These are phyloP conservation scores for Candida krabiensis DNA, from an alignment of 805 yeast species.

Conservation along the genomic window DNA sequence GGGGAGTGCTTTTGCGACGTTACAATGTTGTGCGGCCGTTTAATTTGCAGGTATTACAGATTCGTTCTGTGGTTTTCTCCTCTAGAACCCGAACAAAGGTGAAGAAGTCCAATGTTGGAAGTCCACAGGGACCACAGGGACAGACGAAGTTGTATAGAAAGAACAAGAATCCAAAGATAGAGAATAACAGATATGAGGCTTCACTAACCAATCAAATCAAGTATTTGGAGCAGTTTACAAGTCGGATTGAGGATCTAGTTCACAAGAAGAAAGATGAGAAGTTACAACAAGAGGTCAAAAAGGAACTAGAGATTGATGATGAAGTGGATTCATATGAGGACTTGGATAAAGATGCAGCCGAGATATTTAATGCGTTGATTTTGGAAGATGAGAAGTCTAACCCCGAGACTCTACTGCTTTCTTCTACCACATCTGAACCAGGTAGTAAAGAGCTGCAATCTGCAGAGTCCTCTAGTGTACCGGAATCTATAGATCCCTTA, in stretches of 20 bases:
- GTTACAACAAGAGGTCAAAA: slow-evolving; percentile 13
- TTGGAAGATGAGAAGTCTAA: slow-evolving; percentile 13
- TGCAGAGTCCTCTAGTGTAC: background rate
- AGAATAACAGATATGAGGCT: slow-evolving; percentile 18
- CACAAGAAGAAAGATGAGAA: slow-evolving; percentile 21
- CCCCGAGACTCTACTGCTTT: background rate
- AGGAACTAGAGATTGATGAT: slow-evolving; percentile 23
- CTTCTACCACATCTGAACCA: background rate
- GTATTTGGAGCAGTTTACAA: slow-evolving; percentile 32
- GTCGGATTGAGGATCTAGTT: slow-evolving; percentile 25
- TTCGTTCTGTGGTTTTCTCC: slow-evolving; percentile 10
- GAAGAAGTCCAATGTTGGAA: slow-evolving; percentile 1
- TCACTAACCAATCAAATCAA: slow-evolving; percentile 28
- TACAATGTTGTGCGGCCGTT: background rate
- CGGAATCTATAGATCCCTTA: slow-evolving; percentile 9
- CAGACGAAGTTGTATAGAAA: background rate
- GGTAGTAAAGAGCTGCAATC: background rate
- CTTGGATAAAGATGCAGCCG: slow-evolving; percentile 28
- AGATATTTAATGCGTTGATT: slow-evolving; percentile 27
- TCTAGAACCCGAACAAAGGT: slow-evolving; percentile 5
- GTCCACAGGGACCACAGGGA: background rate
- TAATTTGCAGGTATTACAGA: too few relatives aligned
- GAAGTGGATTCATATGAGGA: slow-evolving; percentile 15
- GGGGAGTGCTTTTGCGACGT: background rate
- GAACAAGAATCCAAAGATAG: slow-evolving; percentile 22